Percentiles rank a stretch among this genome's conserved stretches.
These are phyloP conservation scores for Pythium guiyangense DNA, from an alignment of 352 stramenopile species.

Conservation along the genomic window DNA sequence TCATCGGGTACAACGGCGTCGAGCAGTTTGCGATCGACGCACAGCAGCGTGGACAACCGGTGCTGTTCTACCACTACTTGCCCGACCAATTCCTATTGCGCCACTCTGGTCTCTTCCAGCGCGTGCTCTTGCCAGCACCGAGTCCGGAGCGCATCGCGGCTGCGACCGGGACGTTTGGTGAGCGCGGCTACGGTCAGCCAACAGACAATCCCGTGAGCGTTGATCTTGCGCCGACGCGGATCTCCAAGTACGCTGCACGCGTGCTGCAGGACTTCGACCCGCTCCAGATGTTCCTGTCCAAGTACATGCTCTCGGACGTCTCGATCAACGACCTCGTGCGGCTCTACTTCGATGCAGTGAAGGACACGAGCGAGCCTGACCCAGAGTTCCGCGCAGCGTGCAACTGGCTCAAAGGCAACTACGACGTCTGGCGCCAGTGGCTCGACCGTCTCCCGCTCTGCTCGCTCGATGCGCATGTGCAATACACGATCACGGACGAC, in stretches of 20 bases:
- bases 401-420: conserved; percentile 49
- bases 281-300: conserved; percentile 22
- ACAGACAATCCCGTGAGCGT: conserved; percentile 43
- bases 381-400: conserved; percentile 38
- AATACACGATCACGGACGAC: conserved; percentile 22
- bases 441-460: conserved; percentile 29
- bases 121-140: conserved; percentile 33
- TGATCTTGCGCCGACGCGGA: conserved; percentile 28
- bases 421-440: conserved; percentile 42
- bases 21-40: conserved; percentile 28
- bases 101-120: conserved; percentile 32
- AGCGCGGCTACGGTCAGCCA: conserved; percentile 37
- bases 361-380: conserved; percentile 12
- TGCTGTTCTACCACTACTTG: conserved; percentile 56
- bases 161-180: conserved; percentile 33
- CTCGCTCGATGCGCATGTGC: conserved; percentile 20
- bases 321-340: conserved; percentile 36
- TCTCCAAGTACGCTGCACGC: conserved; percentile 30
- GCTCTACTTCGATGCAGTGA: conserved; percentile 13
- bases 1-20: conserved; percentile 36
- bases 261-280: conserved; percentile 6
- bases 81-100: conserved; percentile 41
- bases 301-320: conserved; percentile 26
- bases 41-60: conserved; percentile 14
- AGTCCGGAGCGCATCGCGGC: conserved; percentile 24